These are phyloP conservation scores for Penicillium simplicissimum DNA, from an alignment of 495 filamentous ascomycete species.

Conservation along the genomic window DNA sequence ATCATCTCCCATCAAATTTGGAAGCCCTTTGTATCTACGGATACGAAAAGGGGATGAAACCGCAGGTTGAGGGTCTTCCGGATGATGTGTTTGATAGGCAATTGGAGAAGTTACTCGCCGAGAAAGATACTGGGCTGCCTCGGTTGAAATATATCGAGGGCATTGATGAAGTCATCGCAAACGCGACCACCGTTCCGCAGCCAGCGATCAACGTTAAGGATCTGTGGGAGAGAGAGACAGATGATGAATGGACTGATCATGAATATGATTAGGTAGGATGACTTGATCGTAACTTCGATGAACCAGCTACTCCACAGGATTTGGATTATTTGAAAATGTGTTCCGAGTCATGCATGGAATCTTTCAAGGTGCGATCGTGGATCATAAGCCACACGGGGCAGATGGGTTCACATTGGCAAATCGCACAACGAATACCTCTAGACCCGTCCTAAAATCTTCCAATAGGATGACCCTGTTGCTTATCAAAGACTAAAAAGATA, in stretches of 20 bases:
- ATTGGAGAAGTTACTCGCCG: not conserved
- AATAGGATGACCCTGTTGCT: no score
- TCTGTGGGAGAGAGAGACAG: not conserved
- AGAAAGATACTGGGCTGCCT: not conserved
- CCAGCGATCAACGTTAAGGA: not conserved
- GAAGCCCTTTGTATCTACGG: not conserved
- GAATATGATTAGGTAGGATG: not conserved
- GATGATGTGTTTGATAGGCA: not conserved
- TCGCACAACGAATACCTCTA: no score
- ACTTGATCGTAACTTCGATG: not conserved
- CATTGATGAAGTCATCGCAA: not conserved
- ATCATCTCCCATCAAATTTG: not conserved
- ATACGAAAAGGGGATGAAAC: not conserved
- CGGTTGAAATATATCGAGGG: not conserved
- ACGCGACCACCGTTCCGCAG: not conserved
- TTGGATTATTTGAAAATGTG: no score
- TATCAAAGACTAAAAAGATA: no score
- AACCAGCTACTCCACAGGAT: not conserved
- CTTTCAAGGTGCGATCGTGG: no score
- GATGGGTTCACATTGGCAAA: no score
- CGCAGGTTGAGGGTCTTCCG: not conserved
- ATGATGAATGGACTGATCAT: constrained; percentile 2
- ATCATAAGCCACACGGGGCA: no score
- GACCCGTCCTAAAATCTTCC: no score
- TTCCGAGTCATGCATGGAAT: no score